Conservation (phyloP, 2,329 filamentous ascomycete genomes). For the Penicillium sp. region DNA sequence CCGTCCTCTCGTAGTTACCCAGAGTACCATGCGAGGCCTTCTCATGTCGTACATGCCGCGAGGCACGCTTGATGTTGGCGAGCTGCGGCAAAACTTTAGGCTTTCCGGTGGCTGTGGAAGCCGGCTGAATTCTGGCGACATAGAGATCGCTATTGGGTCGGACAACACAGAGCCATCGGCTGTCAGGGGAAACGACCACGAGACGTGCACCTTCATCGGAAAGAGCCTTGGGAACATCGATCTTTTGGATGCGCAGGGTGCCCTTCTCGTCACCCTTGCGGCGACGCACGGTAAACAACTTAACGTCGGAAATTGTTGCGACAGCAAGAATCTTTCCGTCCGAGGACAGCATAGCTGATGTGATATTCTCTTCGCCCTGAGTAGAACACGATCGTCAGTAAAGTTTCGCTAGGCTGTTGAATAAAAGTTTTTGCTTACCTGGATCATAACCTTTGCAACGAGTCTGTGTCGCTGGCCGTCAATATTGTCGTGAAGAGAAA, state of each 20-base stretch:
- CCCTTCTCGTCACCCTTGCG: constrained; percentile 53
- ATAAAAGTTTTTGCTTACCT: constrained; percentile 29
- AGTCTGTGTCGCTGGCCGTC: constrained; percentile 46
- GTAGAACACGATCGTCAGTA: constrained; percentile 10
- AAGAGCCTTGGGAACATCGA: constrained; percentile 61
- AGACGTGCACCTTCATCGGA: constrained; percentile 64
- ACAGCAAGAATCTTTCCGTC: constrained; percentile 74
- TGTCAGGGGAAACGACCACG: constrained; percentile 53
- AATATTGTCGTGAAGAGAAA: constrained; percentile 48
- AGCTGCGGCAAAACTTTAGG: constrained; percentile 47
- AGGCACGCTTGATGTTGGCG: constrained; percentile 39
- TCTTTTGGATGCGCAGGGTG: constrained; percentile 67
- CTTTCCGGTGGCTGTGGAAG: constrained; percentile 43
- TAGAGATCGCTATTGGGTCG: constrained; percentile 61
- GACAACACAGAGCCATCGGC: constrained; percentile 49
- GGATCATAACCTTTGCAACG: constrained; percentile 64
- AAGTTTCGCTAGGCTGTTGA: constrained; percentile 2
- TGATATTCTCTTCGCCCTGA: constrained; percentile 76
- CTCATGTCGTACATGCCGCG: constrained; percentile 36
- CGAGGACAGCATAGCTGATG: constrained; percentile 67
- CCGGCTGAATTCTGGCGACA: constrained; percentile 49
- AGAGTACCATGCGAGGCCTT: constrained; percentile 63
- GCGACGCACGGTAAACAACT: constrained; percentile 68
- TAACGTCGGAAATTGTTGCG: constrained; percentile 71
- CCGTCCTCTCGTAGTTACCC: constrained; percentile 72